Percentiles rank a stretch among this genome's conserved stretches.
Conservation (phyloP, 306 rosid species). For the Ochetophila trinervis region DNA sequence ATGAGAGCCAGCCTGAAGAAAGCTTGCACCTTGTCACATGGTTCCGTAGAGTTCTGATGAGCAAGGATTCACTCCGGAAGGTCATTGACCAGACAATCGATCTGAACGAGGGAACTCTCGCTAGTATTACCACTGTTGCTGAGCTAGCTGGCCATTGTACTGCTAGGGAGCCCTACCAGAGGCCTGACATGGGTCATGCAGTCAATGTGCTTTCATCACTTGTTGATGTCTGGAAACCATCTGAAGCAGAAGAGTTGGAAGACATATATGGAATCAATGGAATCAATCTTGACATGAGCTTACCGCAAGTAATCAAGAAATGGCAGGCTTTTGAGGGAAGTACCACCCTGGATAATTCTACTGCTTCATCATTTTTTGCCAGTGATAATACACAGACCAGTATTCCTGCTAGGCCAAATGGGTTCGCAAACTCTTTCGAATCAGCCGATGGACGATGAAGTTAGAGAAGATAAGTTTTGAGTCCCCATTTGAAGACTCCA, state of each 20-base stretch:
- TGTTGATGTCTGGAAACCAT: conserved; percentile 78
- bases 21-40: conserved; percentile 73
- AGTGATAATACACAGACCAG: conserved; percentile 56
- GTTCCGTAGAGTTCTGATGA: conserved; percentile 58
- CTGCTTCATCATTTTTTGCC: conserved; percentile 23
- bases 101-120: conserved; percentile 49
- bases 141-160: conserved; percentile 83
- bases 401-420: conserved; percentile 43
- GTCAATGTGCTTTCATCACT: conserved; percentile 78
- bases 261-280: conserved; percentile 42
- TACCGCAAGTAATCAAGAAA: conserved; percentile 58
- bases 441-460: conserved; percentile 46
- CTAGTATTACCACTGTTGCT: conserved; percentile 48
- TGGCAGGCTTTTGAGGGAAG: conserved; percentile 67
- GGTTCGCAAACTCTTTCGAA: conserved; percentile 57
- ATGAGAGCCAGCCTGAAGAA: conserved; percentile 69
- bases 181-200: conserved; percentile 81
- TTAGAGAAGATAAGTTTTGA: conserved; percentile 5
- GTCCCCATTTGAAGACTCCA: not conserved
- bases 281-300: conserved; percentile 43
- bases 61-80: conserved; percentile 41
- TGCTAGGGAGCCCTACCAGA: conserved; percentile 72
- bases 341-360: conserved; percentile 23
- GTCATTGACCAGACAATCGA: conserved; percentile 56
- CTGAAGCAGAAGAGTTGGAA: conserved; percentile 36